Evolutionary conservation across 306 rosid genomes (phyloP).

Genomic region (Hippophae gyantsensis): DNA sequence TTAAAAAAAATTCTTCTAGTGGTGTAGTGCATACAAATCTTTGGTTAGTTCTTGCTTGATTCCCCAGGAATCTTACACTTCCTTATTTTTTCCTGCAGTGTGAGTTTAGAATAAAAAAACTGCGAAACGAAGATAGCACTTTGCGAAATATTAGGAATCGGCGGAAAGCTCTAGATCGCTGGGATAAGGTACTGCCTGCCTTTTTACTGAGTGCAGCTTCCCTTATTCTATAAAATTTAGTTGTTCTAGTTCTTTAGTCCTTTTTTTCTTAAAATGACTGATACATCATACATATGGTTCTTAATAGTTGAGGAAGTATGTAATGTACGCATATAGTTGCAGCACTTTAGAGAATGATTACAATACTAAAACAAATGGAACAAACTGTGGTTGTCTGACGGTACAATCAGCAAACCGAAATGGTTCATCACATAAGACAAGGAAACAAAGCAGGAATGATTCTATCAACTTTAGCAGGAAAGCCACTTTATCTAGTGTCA

Average conservation of each 20-base stretch:
- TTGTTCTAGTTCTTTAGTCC: conserved; percentile 8
- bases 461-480: conserved; percentile 35
- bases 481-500: conserved; percentile 31
- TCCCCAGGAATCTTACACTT: not conserved
- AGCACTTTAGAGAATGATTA: conserved; percentile 33
- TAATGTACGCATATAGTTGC: conserved; percentile 66
- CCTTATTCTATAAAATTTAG: conserved; percentile 9
- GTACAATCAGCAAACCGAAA: conserved; percentile 30
- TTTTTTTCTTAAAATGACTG: conserved; percentile 11
- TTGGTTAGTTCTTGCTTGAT: not conserved
- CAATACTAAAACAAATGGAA: conserved; percentile 17
- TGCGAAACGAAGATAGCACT: conserved; percentile 67
- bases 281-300: conserved; percentile 14
- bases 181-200: conserved; percentile 69
- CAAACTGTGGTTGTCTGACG: conserved; percentile 40
- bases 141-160: conserved; percentile 64
- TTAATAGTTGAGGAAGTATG: conserved; percentile 88
- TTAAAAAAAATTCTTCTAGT: not conserved
- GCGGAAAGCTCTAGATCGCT: conserved; percentile 68
- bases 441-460: conserved; percentile 31
- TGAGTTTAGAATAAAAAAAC: conserved; percentile 71
- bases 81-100: conserved; percentile 35
- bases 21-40: not conserved
- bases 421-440: conserved; percentile 38
- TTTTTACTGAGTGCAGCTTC: conserved; percentile 8